Base-by-base conservation (phyloP, 768 basidiomycete species). In the Suillus plorans region DNA sequence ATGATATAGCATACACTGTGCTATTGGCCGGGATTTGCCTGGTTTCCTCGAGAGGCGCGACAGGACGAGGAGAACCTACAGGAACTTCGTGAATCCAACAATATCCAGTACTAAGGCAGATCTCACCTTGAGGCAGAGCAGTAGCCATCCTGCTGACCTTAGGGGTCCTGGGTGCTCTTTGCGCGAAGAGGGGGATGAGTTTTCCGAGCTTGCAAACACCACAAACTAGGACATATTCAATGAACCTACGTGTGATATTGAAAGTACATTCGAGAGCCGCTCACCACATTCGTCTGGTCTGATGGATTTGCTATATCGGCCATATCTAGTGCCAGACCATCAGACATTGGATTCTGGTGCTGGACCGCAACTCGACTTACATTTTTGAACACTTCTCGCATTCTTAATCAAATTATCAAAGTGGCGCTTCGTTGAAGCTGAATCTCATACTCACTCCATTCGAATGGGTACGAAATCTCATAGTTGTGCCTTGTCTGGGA, bases 251-350 rank as follows among this genome's bases (percentile, higher is more conserved):
- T 13, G 20, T 28, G 10, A 39, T 56, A 34, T 25, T 18, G 22
- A 22, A 57, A 57, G 42, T 14, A 34, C 9, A 20, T 10, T n/a
- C 28, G 22, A 28, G 34, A 58, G 9, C 20, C 31, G 80, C 86
- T 66, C 67, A 89, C 90, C 80, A 62, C 85, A 86, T 79, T 87
- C 84, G 39, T 86, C 83, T 16, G 88, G 82, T 16, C 81, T 79
- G 68, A 91, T 91, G 22, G 90, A 91, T 65, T 89, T 92, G 71
- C 85, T 88, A 69, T 87, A 86, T 39, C 90, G 84, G 18, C 90
- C 90, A 69, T 92, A 92, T 60, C 90, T 91, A 67, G 22, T 36
- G 44, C 45, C 12, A 50, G 34, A 45, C 31, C 57, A 67, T 63
- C 28, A 65, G 31, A 63, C 41, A 62, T 47, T 14, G 12, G 16